Evolutionary conservation across 257 asterid genomes (phyloP).

Genomic region (Solanum microdontum): DNA sequence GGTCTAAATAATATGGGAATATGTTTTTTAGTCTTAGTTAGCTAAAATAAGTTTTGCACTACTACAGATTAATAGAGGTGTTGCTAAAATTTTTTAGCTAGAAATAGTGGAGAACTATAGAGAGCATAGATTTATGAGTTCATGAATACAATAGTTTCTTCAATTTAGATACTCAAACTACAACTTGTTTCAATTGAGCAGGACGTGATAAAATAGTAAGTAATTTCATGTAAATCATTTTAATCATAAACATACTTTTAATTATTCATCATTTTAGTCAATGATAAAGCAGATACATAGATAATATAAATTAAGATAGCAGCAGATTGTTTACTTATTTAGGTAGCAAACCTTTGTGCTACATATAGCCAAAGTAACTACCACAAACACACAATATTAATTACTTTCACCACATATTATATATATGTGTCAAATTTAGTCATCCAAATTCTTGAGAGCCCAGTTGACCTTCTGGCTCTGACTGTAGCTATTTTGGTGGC

Average conservation of each 20-base stretch:
- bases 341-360: background rate
- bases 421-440: background rate
- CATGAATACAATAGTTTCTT: background rate
- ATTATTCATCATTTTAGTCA: background rate
- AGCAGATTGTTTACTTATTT: background rate
- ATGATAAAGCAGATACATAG: background rate
- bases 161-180: background rate
- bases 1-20: too few species aligned
- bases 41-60: background rate
- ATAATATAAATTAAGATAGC: background rate
- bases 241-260: background rate
- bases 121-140: background rate
- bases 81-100: background rate
- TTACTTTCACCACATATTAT: background rate
- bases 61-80: background rate
- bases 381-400: background rate
- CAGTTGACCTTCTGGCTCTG: background rate
- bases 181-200: background rate
- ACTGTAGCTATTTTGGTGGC: background rate
- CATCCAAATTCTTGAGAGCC: slow-evolving; percentile 11
- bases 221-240: background rate
- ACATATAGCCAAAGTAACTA: background rate
- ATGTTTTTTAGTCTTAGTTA: too few species aligned
- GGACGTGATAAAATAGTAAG: background rate
- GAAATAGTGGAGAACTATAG: background rate